A percentile compares a stretch with the other conserved stretches of the same genome.
phyloP scores from a whole-genome alignment of 495 filamentous ascomycete genomes.

The Penicillium lividum region DNA sequence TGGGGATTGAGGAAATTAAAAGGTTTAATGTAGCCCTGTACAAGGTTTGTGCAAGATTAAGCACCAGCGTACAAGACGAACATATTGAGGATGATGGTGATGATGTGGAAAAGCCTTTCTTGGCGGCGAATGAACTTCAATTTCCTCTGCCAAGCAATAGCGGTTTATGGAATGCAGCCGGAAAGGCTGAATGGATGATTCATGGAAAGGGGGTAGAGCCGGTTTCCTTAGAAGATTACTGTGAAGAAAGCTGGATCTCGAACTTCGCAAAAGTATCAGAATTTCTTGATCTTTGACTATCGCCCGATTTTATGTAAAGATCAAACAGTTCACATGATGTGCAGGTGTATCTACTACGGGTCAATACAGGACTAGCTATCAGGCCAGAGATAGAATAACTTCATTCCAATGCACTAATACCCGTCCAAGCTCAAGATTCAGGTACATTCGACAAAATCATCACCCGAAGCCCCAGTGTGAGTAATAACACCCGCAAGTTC shows the following conservation, averaged over 20 bases:
- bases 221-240: constrained; percentile 6
- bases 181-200: constrained; percentile 23
- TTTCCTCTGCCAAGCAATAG: constrained; percentile 29
- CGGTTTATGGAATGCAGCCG: constrained; percentile 25
- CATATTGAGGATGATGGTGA: background rate
- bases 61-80: background rate
- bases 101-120: background rate
- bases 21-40: constrained; percentile 33
- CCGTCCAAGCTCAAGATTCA: background rate
- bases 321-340: background rate
- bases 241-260: constrained; percentile 27
- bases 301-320: background rate
- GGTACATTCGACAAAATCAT: constrained; percentile 63
- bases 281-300: background rate
- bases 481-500: constrained; percentile 62
- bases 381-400: too few relatives aligned
- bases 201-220: constrained; percentile 1
- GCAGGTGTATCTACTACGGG: too few relatives aligned
- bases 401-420: too few relatives aligned
- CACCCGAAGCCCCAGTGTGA: constrained; percentile 66
- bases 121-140: constrained; percentile 28
- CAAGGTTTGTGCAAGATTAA: constrained; percentile 20
- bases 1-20: constrained; percentile 34
- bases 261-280: constrained; percentile 2
- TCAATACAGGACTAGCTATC: too few relatives aligned